phyloP scores from a whole-genome alignment of 2,329 filamentous ascomycete genomes.

The Pseudogymnoascus sp. region DNA sequence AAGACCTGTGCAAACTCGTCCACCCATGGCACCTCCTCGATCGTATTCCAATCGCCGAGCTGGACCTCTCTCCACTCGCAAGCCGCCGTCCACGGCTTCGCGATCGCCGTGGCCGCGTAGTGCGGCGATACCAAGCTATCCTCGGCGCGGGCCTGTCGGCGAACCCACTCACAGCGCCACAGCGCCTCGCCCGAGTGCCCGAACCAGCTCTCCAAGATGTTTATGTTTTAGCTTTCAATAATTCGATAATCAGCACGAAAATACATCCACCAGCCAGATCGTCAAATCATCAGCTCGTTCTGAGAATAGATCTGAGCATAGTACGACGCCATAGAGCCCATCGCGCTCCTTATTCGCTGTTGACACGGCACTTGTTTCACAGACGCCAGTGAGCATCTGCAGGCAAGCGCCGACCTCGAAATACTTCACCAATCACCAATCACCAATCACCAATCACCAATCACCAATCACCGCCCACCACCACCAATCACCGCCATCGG shows the following conservation, averaged over 20 bases:
- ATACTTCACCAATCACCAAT: neutral
- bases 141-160: neutral
- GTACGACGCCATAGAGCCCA: neutral
- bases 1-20: too few species aligned
- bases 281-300: neutral
- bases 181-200: neutral
- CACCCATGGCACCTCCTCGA: too few species aligned
- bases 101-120: neutral
- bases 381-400: neutral
- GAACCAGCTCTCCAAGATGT: neutral
- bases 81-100: neutral
- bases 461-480: neutral
- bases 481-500: neutral
- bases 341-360: neutral
- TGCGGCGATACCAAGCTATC: neutral
- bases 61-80: too few species aligned
- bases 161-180: too few species aligned
- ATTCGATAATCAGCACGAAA: neutral
- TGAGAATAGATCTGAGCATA: neutral
- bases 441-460: neutral
- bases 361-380: slow-evolving; percentile 6
- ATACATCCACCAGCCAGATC: neutral
- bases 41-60: too few species aligned
- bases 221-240: slow-evolving; percentile 5
- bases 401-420: slow-evolving; percentile 1